Conservation (phyloP, 345 rosid species). For the Raphanus raphanistrum region DNA sequence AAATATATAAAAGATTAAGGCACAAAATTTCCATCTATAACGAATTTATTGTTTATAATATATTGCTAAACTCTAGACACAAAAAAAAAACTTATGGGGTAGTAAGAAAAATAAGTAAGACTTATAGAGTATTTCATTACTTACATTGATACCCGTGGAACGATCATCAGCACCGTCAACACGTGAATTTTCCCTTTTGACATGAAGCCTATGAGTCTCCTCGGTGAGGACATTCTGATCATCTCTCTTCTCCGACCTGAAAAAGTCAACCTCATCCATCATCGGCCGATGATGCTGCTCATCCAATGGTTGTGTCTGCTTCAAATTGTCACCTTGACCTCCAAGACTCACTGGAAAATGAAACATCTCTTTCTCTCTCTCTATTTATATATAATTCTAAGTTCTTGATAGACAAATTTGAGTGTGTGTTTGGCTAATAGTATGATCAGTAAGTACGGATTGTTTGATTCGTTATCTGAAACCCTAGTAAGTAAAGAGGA, state of each 20-base stretch:
- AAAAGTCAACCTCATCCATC: slow-evolving; percentile 80
- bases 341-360: slow-evolving; percentile 53
- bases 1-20: neutral
- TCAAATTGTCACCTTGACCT: slow-evolving; percentile 33
- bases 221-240: slow-evolving; percentile 24
- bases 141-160: slow-evolving; percentile 62
- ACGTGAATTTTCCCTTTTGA: slow-evolving; percentile 54
- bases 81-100: neutral
- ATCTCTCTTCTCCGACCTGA: slow-evolving; percentile 50
- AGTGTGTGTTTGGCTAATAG: neutral
- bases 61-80: neutral
- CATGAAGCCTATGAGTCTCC: slow-evolving; percentile 30
- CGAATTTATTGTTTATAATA: neutral
- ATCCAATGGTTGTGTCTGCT: slow-evolving; percentile 30
- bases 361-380: slow-evolving; percentile 43
- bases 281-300: slow-evolving; percentile 39
- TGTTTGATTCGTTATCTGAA: slow-evolving; percentile 11
- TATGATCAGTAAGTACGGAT: slow-evolving; percentile 6
- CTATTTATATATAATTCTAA: neutral
- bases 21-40: neutral
- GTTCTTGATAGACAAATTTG: slow-evolving; percentile 12
- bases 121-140: slow-evolving; percentile 5
- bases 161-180: slow-evolving; percentile 36
- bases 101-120: neutral
- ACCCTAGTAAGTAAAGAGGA: slow-evolving; percentile 23